Evolutionary conservation across 768 basidiomycete species (phyloP), one percentile per base, ranked within the genome.

Genomic region (Psilocybe tampanensis): DNA sequence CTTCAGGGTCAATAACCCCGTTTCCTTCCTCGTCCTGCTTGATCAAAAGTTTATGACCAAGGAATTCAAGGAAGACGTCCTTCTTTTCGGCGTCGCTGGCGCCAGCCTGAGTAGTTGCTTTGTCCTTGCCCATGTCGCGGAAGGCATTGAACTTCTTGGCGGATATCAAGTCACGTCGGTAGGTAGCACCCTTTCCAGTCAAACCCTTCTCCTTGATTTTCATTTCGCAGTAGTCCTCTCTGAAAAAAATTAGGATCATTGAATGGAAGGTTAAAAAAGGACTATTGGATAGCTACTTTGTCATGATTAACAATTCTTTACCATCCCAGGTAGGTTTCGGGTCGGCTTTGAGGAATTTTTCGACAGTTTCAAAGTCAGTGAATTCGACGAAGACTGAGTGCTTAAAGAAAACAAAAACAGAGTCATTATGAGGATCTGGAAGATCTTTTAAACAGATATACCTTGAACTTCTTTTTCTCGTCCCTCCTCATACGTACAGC

Each of bases 151-250:
- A 94, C 11, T 75, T 75, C 48, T 65, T 66, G 21, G 65, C 45
- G 4, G 80, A 72, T 50, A 87, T 80, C 44, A 69, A 68, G 42
- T 88, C 84, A 58, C 80, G 82, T 60, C 85, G 82, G 60, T 82
- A 73, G 43, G 76, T 76, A 13, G 89, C 88, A 15, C 84, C 81
- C 63, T 85, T 90, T 23, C 89, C 90, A 1, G 81, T 85, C 44
- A 97, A 80, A 9, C 93, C 94, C 72, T 97, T 95, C 74, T 96
- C 92, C 70, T 92, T 89, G 72, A 95, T 90, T 75, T 97, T 98
- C 94, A 95, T 95, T 62, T 93, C 86, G 64, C 94, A 94, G 70
- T 97, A 97, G 8, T 79, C 90, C 61, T 86, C 87, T 67, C 92
- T 94, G 60, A 26, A 44, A 15, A 26, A 56, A 47, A 18, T 18